A percentile compares a stretch with the other conserved stretches of the same genome.
phyloP scores from a whole-genome alignment of 257 asterid genomes.

The Thymus quinquecostatus region DNA sequence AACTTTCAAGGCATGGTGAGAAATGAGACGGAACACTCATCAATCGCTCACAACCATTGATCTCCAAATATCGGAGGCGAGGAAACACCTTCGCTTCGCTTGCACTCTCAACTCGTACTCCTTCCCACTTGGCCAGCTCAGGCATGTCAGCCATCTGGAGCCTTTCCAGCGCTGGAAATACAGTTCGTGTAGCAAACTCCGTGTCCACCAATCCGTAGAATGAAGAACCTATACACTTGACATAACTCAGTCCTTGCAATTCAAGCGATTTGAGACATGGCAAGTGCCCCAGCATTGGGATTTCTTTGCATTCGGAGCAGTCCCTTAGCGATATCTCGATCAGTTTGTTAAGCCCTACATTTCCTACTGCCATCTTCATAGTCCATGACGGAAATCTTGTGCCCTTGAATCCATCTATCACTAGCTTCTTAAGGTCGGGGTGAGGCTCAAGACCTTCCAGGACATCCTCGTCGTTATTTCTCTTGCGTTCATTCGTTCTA shows the following conservation, averaged over 20 bases:
- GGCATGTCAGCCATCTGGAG: background rate
- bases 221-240: background rate
- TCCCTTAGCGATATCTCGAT: background rate
- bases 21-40: too few relatives aligned
- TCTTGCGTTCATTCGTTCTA: background rate
- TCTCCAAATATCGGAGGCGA: too few relatives aligned
- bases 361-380: background rate
- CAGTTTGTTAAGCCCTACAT: background rate
- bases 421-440: background rate
- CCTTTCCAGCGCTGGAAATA: background rate
- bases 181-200: background rate
- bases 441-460: constrained; percentile 22
- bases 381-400: background rate
- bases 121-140: background rate
- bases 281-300: constrained; percentile 12
- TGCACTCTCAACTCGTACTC: too few relatives aligned
- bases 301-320: background rate
- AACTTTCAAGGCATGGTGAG: too few relatives aligned
- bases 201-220: background rate
- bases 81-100: too few relatives aligned
- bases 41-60: too few relatives aligned
- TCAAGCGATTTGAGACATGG: background rate
- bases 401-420: background rate
- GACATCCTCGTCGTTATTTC: background rate
- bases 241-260: background rate